Percentiles rank a stretch among this genome's conserved stretches.
phyloP scores from a whole-genome alignment of 169 alveolate species.

The Blepharisma undulans region DNA sequence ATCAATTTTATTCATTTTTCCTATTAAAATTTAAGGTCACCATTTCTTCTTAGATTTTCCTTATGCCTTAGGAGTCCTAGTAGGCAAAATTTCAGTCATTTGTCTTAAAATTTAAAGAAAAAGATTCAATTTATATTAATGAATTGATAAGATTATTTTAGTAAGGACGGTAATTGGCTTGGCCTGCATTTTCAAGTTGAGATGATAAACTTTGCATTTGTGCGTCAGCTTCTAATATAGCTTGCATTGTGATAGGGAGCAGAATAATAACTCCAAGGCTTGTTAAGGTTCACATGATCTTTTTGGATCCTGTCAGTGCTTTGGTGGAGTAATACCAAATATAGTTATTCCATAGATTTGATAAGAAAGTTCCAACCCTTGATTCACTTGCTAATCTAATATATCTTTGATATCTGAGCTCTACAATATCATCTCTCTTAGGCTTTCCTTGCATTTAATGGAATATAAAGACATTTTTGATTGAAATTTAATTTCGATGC shows the following conservation, averaged over 20 bases:
- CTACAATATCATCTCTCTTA: not conserved
- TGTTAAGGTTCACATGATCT: not conserved
- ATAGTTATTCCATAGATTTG: not conserved
- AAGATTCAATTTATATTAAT: not conserved
- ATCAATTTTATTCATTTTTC: not conserved
- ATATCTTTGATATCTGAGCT: not conserved
- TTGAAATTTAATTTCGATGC: not conserved
- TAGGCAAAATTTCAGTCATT: not conserved
- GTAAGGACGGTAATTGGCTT: not conserved
- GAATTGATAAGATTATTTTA: not conserved
- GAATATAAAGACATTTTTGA: not conserved
- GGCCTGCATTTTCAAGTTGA: not conserved
- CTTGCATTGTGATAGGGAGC: not conserved
- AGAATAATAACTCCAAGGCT: not conserved
- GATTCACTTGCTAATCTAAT: not conserved
- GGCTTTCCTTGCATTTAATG: not conserved
- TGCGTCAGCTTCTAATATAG: not conserved
- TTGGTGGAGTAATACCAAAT: not conserved
- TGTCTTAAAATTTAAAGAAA: not conserved
- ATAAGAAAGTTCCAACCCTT: not conserved
- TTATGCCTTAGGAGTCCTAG: not conserved
- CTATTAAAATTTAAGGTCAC: not conserved
- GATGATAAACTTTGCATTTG: not conserved
- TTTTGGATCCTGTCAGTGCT: not conserved
- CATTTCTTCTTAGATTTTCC: not conserved